Percentiles rank a stretch among this genome's conserved stretches.
phyloP scores from a whole-genome alignment of 805 yeast species.

The Candida adriatica region DNA sequence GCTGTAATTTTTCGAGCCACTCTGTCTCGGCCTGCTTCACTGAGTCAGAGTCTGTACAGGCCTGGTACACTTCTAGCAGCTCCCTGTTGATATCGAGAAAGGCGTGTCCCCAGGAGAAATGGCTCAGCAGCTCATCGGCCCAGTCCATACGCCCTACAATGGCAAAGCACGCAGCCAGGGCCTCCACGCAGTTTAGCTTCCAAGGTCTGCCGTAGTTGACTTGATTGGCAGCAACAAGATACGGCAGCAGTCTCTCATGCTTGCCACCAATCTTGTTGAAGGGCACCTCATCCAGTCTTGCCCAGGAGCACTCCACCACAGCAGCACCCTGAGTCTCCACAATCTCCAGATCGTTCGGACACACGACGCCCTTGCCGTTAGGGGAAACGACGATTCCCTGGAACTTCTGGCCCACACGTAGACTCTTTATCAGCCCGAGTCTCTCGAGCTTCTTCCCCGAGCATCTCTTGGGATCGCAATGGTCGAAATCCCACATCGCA shows the following conservation, averaged over 20 bases:
- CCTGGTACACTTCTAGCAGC: constrained; percentile 62
- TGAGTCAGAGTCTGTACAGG: constrained; percentile 76
- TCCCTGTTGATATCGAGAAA: constrained; percentile 80
- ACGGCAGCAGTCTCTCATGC: constrained; percentile 81
- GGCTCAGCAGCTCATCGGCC: constrained; percentile 70
- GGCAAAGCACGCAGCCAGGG: constrained; percentile 93
- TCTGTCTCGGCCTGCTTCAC: constrained; percentile 64
- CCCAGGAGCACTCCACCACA: constrained; percentile 99
- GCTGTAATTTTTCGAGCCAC: constrained; percentile 65
- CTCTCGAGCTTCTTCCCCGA: constrained; percentile 92
- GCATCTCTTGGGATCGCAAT: constrained; percentile 97
- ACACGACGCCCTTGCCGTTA: constrained; percentile 82
- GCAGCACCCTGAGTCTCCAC: constrained; percentile 88
- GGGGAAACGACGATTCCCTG: constrained; percentile 90
- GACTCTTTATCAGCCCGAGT: constrained; percentile 68
- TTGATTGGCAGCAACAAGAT: constrained; percentile 92
- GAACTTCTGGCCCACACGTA: constrained; percentile 91
- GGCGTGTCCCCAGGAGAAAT: constrained; percentile 92
- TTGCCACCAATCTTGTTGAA: constrained; percentile 88
- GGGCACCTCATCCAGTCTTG: constrained; percentile 94
- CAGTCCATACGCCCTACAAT: constrained; percentile 87
- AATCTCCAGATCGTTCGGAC: constrained; percentile 75
- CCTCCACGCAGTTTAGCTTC: constrained; percentile 94
- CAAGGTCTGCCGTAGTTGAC: constrained; percentile 96
- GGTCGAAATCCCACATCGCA: constrained; percentile 99